Percentiles rank a stretch among this genome's conserved stretches.
Conservation (phyloP, 2,329 filamentous ascomycete species). For the Fusarium goolgardi region DNA sequence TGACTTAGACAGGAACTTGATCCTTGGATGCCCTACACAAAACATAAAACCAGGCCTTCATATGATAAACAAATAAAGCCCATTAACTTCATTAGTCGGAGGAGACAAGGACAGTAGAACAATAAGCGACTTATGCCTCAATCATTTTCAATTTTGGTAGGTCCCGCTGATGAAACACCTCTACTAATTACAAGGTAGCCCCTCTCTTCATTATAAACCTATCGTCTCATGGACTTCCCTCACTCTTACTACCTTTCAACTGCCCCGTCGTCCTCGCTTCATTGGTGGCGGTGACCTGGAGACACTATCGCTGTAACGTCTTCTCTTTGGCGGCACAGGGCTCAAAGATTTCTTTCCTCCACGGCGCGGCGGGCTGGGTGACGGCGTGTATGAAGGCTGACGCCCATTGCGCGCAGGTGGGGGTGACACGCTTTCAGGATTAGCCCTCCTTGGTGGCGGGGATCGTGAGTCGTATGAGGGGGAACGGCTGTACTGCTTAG, state of each 20-base stretch:
- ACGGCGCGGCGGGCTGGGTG: constrained; percentile 39
- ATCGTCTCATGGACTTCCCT: neutral
- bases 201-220: constrained; percentile 21
- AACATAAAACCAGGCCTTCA: neutral
- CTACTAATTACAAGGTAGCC: constrained; percentile 35
- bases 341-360: constrained; percentile 41
- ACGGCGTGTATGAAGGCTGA: constrained; percentile 44
- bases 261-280: constrained; percentile 49
- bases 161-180: constrained; percentile 41
- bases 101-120: neutral
- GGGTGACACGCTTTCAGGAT: constrained; percentile 36
- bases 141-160: constrained; percentile 41
- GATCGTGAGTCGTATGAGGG: constrained; percentile 50
- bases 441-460: constrained; percentile 43
- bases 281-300: constrained; percentile 50
- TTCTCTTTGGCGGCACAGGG: constrained; percentile 48
- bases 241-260: constrained; percentile 27
- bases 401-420: constrained; percentile 39
- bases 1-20: neutral
- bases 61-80: neutral
- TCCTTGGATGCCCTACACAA: neutral
- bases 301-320: constrained; percentile 49
- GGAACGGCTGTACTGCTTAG: constrained; percentile 46
- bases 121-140: constrained; percentile 7
- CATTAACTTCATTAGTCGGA: neutral